Evolutionary conservation across 75 land plant genomes (phyloP).

Genomic region (Cupressus sempervirens): DNA sequence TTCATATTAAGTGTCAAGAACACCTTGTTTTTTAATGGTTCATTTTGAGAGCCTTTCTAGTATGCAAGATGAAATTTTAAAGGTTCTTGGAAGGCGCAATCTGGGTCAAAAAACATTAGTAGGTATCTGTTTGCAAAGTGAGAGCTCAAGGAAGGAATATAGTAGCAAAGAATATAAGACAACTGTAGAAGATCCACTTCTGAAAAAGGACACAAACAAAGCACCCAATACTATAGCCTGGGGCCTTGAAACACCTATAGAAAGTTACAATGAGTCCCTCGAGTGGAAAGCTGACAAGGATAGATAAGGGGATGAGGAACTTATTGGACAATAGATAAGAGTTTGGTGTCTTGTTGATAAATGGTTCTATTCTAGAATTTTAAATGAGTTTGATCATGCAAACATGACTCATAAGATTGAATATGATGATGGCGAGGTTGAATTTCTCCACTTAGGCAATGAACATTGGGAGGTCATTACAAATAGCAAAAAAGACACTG

Average conservation of each 20-base stretch:
- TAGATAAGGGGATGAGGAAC: slow-evolving; percentile 12
- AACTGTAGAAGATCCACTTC: neutral
- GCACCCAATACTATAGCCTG: neutral
- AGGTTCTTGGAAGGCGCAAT: neutral
- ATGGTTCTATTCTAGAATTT: slow-evolving; percentile 23
- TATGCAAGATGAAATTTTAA: neutral
- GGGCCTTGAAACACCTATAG: neutral
- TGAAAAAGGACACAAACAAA: neutral
- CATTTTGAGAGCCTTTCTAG: too few species aligned
- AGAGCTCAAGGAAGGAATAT: neutral
- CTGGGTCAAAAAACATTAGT: neutral
- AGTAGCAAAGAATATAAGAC: neutral
- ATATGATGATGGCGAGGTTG: too few species aligned
- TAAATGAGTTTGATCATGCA: slow-evolving; percentile 22
- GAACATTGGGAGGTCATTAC: too few species aligned
- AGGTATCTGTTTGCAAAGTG: neutral
- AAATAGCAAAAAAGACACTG: too few species aligned
- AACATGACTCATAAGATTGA: slow-evolving; percentile 25
- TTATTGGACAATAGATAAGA: slow-evolving; percentile 23
- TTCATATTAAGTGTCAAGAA: too few species aligned
- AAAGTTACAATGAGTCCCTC: neutral
- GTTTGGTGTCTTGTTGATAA: slow-evolving; percentile 34
- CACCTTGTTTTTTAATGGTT: too few species aligned
- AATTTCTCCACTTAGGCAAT: too few species aligned
- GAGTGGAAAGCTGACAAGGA: neutral